Base-by-base conservation (phyloP, 768 basidiomycete genomes). In the Rhizopogon rudus region DNA sequence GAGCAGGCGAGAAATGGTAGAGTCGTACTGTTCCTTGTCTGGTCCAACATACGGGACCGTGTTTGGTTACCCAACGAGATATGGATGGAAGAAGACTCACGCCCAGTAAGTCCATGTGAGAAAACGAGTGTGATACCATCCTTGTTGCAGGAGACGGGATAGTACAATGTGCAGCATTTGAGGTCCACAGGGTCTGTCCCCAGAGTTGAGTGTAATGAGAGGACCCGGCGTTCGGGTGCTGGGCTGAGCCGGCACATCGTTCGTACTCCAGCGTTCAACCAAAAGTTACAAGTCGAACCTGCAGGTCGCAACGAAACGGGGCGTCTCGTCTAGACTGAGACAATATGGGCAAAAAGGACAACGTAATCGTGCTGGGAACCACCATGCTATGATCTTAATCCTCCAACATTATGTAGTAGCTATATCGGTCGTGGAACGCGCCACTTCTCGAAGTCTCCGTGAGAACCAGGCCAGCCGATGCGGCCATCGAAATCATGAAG, bases 11-110 rank as follows among this genome's bases (percentile, higher is more conserved):
- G 52, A 44, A 12, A 70, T 54, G 35, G 57, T 13, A 3, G 57
- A 43, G 17, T 71, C 65, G 42, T 67, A 72, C 35, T 61, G 53
- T 56, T 69, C 68, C 46, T 71, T 69, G 16, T 65, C 69, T 69
- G 40, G 20, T 10, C 35, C 22, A 35, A 31, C 2, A 29, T 28
- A 16, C 6, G 3, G 9, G 25, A 5, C 25, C 25, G 4, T 25
- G 25, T 25, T 25, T 25, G 25, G 28, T 48, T 20, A 48, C 17
- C 7, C 2, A 14, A 7, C 46, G n/a, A 31, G 10, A 31, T 17
- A 6, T 31, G 29, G 29, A 31, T 17, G 46, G 6, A 35, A 35
- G 13, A 9, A 28, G 22, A 54, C 67, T 60, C 25, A 69, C 68
- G 63, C 28, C 68, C 59, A 1, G 69, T 53, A 20, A 69, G 5